Conservation (phyloP, 192 early-diverging fungal genomes). For the Coemansia sp. region DNA sequence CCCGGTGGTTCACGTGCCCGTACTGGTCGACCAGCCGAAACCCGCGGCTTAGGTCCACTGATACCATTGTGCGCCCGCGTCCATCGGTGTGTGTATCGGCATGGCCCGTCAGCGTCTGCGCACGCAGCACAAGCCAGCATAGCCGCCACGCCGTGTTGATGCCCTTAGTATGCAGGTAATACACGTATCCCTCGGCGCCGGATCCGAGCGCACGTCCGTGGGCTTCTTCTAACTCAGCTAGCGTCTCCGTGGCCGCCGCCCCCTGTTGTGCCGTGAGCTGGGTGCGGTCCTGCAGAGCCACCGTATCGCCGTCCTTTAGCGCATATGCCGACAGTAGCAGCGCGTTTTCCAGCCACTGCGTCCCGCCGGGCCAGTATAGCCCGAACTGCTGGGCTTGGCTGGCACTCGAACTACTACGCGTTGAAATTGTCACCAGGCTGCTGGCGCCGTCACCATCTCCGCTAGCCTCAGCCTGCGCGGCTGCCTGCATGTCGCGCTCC, state of each 20-base stretch:
- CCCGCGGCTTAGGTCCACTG: slow-evolving; percentile 15
- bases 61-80: no score
- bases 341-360: slow-evolving; percentile 39
- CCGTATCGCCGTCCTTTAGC: slow-evolving; percentile 17
- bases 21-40: slow-evolving; percentile 35
- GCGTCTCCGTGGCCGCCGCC: not conserved
- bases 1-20: not conserved
- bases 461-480: not conserved
- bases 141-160: slow-evolving; percentile 31
- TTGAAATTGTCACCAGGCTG: no score
- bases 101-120: slow-evolving; percentile 13
- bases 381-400: slow-evolving; percentile 32
- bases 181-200: slow-evolving; percentile 37
- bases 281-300: slow-evolving; percentile 43
- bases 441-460: slow-evolving; percentile 7
- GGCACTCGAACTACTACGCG: not conserved
- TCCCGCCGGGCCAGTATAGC: slow-evolving; percentile 38
- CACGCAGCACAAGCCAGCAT: slow-evolving; percentile 43
- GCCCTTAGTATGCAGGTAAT: slow-evolving; percentile 33
- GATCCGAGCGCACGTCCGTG: not conserved
- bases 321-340: slow-evolving; percentile 20
- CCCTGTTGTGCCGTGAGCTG: not conserved
- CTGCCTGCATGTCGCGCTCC: slow-evolving; percentile 9
- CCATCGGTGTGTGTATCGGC: no score
- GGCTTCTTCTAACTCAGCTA: not conserved